phyloP scores from a whole-genome alignment of 192 early-diverging fungal species.

The Gigaspora rosea region DNA sequence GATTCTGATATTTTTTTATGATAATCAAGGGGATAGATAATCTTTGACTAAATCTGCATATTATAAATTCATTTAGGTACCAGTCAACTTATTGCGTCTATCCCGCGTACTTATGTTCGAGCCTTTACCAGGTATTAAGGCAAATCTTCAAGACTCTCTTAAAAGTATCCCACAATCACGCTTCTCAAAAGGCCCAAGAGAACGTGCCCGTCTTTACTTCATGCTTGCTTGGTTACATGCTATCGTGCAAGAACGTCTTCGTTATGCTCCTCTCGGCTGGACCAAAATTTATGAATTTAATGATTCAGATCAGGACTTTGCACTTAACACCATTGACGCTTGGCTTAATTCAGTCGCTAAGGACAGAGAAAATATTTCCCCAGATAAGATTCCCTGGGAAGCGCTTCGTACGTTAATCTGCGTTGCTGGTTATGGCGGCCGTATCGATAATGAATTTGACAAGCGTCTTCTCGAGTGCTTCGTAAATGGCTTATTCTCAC shows the following conservation, averaged over 20 bases:
- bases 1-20: too few relatives aligned
- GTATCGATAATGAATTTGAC: slow-evolving; percentile 93
- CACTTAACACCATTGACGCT: slow-evolving; percentile 80
- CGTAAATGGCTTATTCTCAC: slow-evolving; percentile 77
- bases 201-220: slow-evolving; percentile 90
- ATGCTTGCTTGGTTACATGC: slow-evolving; percentile 96
- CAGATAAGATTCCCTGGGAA: slow-evolving; percentile 95
- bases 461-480: slow-evolving; percentile 84
- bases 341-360: slow-evolving; percentile 86
- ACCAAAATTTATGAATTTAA: slow-evolving; percentile 97
- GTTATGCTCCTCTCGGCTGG: slow-evolving; percentile 98
- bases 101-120: slow-evolving; percentile 95
- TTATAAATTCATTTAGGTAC: too few relatives aligned
- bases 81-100: slow-evolving; percentile 44
- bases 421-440: slow-evolving; percentile 94
- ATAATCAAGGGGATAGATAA: too few relatives aligned
- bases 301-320: slow-evolving; percentile 95
- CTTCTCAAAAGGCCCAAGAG: slow-evolving; percentile 70
- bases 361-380: slow-evolving; percentile 87
- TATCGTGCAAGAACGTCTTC: slow-evolving; percentile 90
- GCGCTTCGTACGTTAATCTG: slow-evolving; percentile 85
- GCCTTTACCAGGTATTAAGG: slow-evolving; percentile 93
- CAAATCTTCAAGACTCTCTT: slow-evolving; percentile 86
- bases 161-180: slow-evolving; percentile 59
- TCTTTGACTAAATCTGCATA: too few relatives aligned